phyloP scores from a whole-genome alignment of 2,329 filamentous ascomycete genomes.

The Curvularia verruculosa region DNA sequence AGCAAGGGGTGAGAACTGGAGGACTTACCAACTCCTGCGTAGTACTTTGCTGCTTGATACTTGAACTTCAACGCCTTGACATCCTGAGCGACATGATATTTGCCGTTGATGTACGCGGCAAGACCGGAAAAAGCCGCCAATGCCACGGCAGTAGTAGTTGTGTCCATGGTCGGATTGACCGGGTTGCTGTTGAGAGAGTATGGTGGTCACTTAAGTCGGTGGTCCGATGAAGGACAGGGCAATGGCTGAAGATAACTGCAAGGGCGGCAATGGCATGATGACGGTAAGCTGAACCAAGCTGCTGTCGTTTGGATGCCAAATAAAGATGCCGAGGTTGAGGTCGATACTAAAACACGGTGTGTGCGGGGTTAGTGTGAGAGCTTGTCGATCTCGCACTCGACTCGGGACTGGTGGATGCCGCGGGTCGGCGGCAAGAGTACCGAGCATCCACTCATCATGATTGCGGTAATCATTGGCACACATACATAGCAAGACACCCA shows the following conservation, averaged over 20 bases:
- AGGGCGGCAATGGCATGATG: background rate
- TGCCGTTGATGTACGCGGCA: slow-evolving; percentile 69
- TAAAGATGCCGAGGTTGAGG: slow-evolving; percentile 31
- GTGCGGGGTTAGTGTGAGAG: slow-evolving; percentile 21
- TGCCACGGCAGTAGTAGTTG: slow-evolving; percentile 31
- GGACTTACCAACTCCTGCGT: slow-evolving; percentile 37
- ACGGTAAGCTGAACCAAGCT: background rate
- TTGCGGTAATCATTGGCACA: background rate
- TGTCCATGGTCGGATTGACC: slow-evolving; percentile 20
- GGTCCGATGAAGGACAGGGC: background rate
- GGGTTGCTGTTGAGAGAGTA: background rate
- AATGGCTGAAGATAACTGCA: background rate
- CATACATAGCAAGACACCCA: background rate
- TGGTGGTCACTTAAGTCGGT: background rate
- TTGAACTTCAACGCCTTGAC: slow-evolving; percentile 52
- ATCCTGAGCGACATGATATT: slow-evolving; percentile 70
- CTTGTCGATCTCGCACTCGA: background rate
- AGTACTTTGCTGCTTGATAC: slow-evolving; percentile 47
- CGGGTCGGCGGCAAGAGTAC: background rate
- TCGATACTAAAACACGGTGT: slow-evolving; percentile 8
- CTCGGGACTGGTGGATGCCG: background rate
- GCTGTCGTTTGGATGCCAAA: background rate
- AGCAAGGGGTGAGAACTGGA: background rate
- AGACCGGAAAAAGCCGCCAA: slow-evolving; percentile 45
- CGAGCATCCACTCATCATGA: background rate